Evolutionary conservation across 2,329 filamentous ascomycete species (phyloP), one percentile per base, ranked within the genome.

Genomic region (Xylariales sp.): DNA sequence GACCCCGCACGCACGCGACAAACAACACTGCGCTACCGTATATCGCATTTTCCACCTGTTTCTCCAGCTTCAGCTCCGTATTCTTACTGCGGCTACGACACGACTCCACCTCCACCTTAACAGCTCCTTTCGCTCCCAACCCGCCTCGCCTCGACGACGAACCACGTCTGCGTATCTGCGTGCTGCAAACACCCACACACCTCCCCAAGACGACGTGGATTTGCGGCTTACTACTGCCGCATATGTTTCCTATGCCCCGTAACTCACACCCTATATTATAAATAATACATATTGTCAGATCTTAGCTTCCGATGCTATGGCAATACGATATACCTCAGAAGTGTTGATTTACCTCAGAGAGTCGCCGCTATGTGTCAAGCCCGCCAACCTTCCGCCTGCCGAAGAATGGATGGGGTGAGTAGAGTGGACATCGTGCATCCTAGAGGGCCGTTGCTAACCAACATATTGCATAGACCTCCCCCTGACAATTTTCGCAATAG

Each of bases 321-420:
- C 84, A 77, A 79, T 84, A 77, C 87, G 89, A 84, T 97, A 97
- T 80, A 87, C 91, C 70, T 85, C 88, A 80, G 92, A 94, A 71
- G 87, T 92, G 81, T 85, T 98, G 74, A 84, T 93, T 75, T 85
- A 86, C 79, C 84, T 98, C 76, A 89, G 91, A 81, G 85, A 91
- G 68, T 97, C 95, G 71, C 94, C 94, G 72, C 85, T 97, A 79
- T 94, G 94, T 77, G 83, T 87, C 74, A 97, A 93, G 81, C 95
- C 95, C 54, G 84, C 90, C 71, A 87, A 86, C 71, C 86, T 97
- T 53, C 94, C 94, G 72, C 91, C 93, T 32, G 87, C 91, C 71
- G 93, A 97, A 82, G 93, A 97, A 84, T 98, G 94, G 94, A 97
- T 97, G 93, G 94, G 95, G 92, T 97, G 85, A 78, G 88, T 81